Percentiles rank a stretch among this genome's conserved stretches.
Conservation (phyloP, 768 basidiomycete genomes). For the Cytidiella melzeri region DNA sequence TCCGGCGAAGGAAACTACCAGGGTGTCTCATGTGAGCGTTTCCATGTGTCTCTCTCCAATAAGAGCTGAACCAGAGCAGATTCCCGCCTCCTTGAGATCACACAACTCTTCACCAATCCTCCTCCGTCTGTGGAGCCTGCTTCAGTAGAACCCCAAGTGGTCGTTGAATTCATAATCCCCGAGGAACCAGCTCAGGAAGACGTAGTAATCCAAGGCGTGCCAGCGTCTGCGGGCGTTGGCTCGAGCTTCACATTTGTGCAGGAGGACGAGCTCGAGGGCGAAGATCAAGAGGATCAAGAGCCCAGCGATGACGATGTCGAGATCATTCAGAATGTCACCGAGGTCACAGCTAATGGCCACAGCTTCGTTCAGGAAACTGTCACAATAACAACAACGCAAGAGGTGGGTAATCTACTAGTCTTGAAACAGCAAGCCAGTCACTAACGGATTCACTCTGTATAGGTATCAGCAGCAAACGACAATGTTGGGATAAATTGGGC, state of each 20-base stretch:
- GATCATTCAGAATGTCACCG: constrained; percentile 16
- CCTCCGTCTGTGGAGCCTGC: constrained; percentile 25
- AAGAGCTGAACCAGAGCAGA: constrained; percentile 34
- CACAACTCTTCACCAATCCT: constrained; percentile 46
- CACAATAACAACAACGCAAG: constrained; percentile 17
- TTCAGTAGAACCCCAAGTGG: constrained; percentile 25
- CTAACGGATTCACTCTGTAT: not conserved
- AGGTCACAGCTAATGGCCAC: constrained; percentile 19
- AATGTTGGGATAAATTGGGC: constrained; percentile 72
- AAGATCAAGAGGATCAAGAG: constrained; percentile 10
- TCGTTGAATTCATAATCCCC: constrained; percentile 7
- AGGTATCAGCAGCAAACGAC: constrained; percentile 10
- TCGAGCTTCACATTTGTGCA: constrained; percentile 79
- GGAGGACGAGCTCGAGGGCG: constrained; percentile 71
- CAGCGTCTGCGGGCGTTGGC: constrained; percentile 33
- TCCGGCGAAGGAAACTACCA: constrained; percentile 53
- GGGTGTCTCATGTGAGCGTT: constrained; percentile 55
- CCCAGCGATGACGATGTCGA: constrained; percentile 24
- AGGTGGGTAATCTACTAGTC: constrained; percentile 9
- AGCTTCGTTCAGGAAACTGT: constrained; percentile 20
- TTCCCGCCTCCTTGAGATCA: constrained; percentile 54
- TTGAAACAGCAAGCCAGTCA: not conserved
- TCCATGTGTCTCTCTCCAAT: not conserved
- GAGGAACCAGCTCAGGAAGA: constrained; percentile 7
- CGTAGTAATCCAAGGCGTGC: constrained; percentile 29